Evolutionary conservation across 1,284 basidiomycete genomes (phyloP), one percentile per base, ranked within the genome.

Genomic region (Amylostereum chailletii): DNA sequence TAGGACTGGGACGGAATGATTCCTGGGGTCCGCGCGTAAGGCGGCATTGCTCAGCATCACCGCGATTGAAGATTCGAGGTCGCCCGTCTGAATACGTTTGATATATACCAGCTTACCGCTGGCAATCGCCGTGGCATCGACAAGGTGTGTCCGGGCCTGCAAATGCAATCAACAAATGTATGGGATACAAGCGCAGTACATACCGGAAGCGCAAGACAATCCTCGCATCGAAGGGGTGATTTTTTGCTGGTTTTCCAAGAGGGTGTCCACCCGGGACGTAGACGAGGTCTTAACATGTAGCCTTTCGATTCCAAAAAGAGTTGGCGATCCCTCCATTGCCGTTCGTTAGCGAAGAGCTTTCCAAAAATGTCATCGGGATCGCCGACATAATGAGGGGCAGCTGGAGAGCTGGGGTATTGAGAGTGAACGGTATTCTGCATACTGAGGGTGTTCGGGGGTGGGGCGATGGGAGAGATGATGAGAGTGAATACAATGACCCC

Each of bases 1-100:
- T 30, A 57, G 49, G 3, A 63, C 42, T 1, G 55, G 62, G 2
- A 62, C 59, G 29, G 58, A 58, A 37, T 62, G 63, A 34, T 65
- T 64, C 2, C 42, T 46, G 1, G 61, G 54, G 48, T 65, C 56
- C 1, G 40, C 47, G 1, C 53, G 53, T 33, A 51, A 45, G 5
- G 36, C 10, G 27, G 42, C 11, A 11, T 36, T 48, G 30, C 38
- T 41, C 0, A 56, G 32, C 2, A 40, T 11, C 5, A 5, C 5
- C n/a, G 29, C n/a, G 5, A 40, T 40, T 6, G 39, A 19, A 11
- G 39, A 40, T 27, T 40, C 39, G 6, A 19, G 39, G 11, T 40
- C 39, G 5, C 39, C 39, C 5, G 39, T 40, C 39, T 40, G n/a
- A n/a, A 40, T 27, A n/a, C 39, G 39, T 27, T 40, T 40, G 39